Base-by-base conservation (phyloP, 2,329 filamentous ascomycete species). In the Aureobasidium leucospermi region DNA sequence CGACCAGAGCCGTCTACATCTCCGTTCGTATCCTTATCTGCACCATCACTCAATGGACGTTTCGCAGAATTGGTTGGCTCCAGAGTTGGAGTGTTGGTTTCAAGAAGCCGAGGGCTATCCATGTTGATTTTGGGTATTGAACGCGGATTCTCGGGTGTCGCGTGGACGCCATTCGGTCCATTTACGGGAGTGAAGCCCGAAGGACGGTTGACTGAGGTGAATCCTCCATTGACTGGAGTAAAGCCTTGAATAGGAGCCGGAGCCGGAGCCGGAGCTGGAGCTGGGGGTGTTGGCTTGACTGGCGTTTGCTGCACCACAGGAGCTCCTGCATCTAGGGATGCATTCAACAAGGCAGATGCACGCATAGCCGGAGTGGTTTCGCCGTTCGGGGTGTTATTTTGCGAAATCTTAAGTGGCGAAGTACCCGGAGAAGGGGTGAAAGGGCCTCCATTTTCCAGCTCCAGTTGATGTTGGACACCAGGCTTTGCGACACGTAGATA, bases 401-500 rank as follows among this genome's bases (percentile, higher is more conserved):
- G 63, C 63, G 74, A 73, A 63, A 78, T 81, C 66, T 79, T 92
- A 69, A 90, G 78, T 1, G 93, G 91, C 36, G 85, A 87, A 74
- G 90, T 73, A 70, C 87, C 75, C 3, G 93, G 91, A 4, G 85
- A 87, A 16, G 86, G 85, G 0, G 92, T 96, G 62, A 94, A 84
- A 15, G 93, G 91, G 1, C 93, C 94, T 61, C 93, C 93, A 68
- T 96, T 91, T 72, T 97, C 92, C 63, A 89, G 83, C 71, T 97
- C 93, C 9, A 97, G 78, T 73, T 96, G 91, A 68, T 96, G 92
- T 67, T 96, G 93, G n/a, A 97, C 92, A 32, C 91, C 90, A 3
- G 94, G 94, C 71, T 96, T 97, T 56, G 90, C 93, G 13, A 93
- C 79, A 56, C 89, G 84, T 45, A 99, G 78, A 70, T 96, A 99